A percentile compares a stretch with the other conserved stretches of the same genome.
Evolutionary conservation across 2,329 filamentous ascomycete species (phyloP).

Genomic region (Grosmannia serpens): DNA sequence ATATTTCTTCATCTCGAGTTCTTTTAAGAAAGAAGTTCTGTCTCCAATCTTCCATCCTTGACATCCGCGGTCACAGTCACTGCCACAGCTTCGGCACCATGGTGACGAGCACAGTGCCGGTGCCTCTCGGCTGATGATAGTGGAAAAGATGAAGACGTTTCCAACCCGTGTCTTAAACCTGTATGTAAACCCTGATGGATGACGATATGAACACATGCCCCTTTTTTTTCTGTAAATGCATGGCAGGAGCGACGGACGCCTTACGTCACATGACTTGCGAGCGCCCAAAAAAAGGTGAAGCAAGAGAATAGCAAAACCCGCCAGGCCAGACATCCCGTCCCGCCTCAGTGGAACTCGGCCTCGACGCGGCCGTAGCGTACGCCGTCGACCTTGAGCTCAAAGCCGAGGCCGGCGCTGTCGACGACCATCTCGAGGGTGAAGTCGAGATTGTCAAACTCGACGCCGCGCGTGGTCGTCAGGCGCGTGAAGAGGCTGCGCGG

Average conservation of each 20-base stretch:
- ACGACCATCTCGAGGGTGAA: conserved; percentile 78
- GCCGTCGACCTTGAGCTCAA: conserved; percentile 70
- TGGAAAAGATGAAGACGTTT: background rate
- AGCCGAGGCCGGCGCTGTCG: conserved; percentile 63
- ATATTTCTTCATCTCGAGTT: too few relatives aligned
- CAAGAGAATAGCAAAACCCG: too few relatives aligned
- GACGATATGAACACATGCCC: too few relatives aligned
- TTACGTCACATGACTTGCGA: too few relatives aligned
- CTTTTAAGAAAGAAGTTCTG: too few relatives aligned
- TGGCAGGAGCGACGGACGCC: too few relatives aligned
- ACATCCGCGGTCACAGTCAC: too few relatives aligned
- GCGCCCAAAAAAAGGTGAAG: too few relatives aligned
- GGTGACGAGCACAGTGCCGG: background rate
- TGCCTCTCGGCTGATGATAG: background rate
- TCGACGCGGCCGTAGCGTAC: conserved; percentile 66
- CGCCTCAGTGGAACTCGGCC: conserved; percentile 58
- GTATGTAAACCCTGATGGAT: too few relatives aligned
- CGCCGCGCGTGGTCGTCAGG: conserved; percentile 64
- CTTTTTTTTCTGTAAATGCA: too few relatives aligned
- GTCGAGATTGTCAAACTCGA: conserved; percentile 73
- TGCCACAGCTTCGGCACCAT: background rate
- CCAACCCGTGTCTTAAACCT: too few relatives aligned
- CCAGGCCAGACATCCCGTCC: background rate
- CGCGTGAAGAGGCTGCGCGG: conserved; percentile 63
- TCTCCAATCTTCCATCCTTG: too few relatives aligned